Conservation (phyloP, 2,329 filamentous ascomycete genomes). For the Onygenales sp. region DNA sequence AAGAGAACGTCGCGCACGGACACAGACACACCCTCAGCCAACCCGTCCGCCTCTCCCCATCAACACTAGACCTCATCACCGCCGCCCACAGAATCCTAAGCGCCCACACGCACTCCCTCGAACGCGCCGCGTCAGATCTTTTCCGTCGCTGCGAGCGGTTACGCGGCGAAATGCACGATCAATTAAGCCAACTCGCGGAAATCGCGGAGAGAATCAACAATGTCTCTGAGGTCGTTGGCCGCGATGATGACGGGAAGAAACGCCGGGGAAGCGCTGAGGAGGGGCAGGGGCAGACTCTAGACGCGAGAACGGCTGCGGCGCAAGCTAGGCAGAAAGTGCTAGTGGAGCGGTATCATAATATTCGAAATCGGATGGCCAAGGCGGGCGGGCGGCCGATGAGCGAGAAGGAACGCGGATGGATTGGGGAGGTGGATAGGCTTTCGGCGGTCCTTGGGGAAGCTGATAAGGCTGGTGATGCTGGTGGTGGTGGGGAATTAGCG, state of each 20-base stretch:
- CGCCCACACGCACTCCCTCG: constrained; percentile 36
- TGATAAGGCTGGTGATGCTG: constrained; percentile 14
- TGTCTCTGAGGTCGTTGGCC: constrained; percentile 29
- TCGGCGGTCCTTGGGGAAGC: constrained; percentile 25
- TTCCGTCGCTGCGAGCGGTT: constrained; percentile 43
- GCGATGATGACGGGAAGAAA: constrained; percentile 20
- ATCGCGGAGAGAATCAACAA: constrained; percentile 36
- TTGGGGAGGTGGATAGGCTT: constrained; percentile 33
- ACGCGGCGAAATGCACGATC: constrained; percentile 37
- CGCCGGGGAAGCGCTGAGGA: constrained; percentile 18
- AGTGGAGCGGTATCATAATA: constrained; percentile 31
- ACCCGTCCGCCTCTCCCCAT: constrained; percentile 38
- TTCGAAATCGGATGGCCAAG: constrained; percentile 34
- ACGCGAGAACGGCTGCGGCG: constrained; percentile 31
- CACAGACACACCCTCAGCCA: constrained; percentile 34
- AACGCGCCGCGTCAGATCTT: constrained; percentile 40
- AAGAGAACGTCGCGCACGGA: constrained; percentile 34
- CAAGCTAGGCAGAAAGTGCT: constrained; percentile 32
- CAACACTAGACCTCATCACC: constrained; percentile 39
- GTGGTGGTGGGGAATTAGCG: constrained; percentile 1
- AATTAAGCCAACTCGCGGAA: constrained; percentile 36
- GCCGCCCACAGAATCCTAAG: constrained; percentile 38
- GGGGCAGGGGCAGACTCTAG: constrained; percentile 20
- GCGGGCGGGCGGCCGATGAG: constrained; percentile 36
- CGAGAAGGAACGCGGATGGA: constrained; percentile 38